Base-by-base conservation (phyloP, 257 asterid species). In the Ilex aquifolium region DNA sequence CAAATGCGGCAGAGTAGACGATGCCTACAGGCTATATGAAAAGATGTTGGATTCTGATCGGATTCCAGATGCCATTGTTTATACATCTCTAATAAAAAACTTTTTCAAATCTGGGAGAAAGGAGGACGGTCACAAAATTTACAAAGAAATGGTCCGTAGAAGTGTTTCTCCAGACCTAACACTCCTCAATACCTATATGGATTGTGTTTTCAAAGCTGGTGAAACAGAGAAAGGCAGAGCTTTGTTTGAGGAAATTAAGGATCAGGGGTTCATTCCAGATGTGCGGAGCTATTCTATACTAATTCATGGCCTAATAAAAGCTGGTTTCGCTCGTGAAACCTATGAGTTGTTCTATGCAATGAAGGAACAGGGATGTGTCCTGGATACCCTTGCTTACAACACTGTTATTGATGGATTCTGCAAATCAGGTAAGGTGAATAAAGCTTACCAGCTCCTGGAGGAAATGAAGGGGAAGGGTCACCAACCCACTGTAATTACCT, bases 391-490 rank as follows among this genome's bases (percentile, higher is more conserved):
- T 56, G 96, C 94, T 62, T 92, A 92, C 65, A 92, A 92, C 72
- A 81, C 95, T 17, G 95, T 85, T 31, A 89, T 92, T 56, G 91
- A 92, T 71, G 99, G 99, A 62, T 89, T 92, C 60, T 92, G 97
- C 68, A 89, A 89, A 66, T 87, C 97, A 3, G 97, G 96, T 32
- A 85, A 90, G 78, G 99, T 92, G 56, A 80, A 92, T 75, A 92
- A 92, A 87, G 99, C 97, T 36, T 92, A 89, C 71, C 96, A 92
- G 75, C 88, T 92, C 2, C 65, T 92, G 77, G 99, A 87, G 79
- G 99, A 92, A 79, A 92, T 92, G 99, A 87, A 82, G 76, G 81
- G 71, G 6, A 90, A 83, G 76, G 95, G 97, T 54, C 87, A 74
- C 59, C 84, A 72, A 15, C 95, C 94, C 7, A 85, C 96, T 29